These are phyloP conservation scores for Boletus subparvulus DNA, from an alignment of 768 basidiomycete genomes.

Conservation along the genomic window DNA sequence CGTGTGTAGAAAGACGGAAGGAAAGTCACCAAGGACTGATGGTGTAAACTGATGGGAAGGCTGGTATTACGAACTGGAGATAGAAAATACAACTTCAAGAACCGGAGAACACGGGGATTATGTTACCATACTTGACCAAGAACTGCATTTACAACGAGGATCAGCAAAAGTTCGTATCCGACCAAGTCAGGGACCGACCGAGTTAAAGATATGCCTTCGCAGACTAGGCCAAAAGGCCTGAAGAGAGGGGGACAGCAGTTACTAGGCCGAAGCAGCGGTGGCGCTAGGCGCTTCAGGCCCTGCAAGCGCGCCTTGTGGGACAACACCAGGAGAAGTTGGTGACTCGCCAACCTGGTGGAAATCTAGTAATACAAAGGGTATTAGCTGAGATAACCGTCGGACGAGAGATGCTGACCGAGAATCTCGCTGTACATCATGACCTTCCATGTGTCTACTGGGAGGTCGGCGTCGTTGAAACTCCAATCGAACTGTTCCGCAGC, in stretches of 20 bases:
- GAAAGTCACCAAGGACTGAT: conserved; percentile 10
- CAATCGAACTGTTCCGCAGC: conserved; percentile 96
- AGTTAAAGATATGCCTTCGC: conserved; percentile 8
- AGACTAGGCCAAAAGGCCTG: conserved; percentile 1
- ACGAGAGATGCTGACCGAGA: conserved; percentile 59
- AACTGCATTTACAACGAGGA: background rate
- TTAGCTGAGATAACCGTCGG: background rate
- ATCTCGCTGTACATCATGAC: conserved; percentile 99
- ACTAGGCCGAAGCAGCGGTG: conserved; percentile 17
- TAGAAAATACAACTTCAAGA: conserved; percentile 3
- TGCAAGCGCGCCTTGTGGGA: conserved; percentile 67
- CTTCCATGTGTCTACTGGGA: conserved; percentile 99
- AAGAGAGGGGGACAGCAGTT: background rate
- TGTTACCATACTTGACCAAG: conserved; percentile 17
- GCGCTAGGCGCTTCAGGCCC: conserved; percentile 47
- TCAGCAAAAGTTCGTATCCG: background rate
- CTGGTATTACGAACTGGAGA: conserved; percentile 16
- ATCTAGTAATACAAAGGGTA: conserved; percentile 41
- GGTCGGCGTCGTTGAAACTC: conserved; percentile 99
- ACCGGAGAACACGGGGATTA: conserved; percentile 7
- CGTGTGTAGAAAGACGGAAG: conserved; percentile 4
- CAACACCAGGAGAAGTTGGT: conserved; percentile 31
- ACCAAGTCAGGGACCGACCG: conserved; percentile 11
- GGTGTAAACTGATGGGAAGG: conserved; percentile 3
- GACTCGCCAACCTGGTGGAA: conserved; percentile 78